Evolutionary conservation across 2,329 filamentous ascomycete genomes (phyloP), one percentile per base, ranked within the genome.

Genomic region (Calycina herbarum): DNA sequence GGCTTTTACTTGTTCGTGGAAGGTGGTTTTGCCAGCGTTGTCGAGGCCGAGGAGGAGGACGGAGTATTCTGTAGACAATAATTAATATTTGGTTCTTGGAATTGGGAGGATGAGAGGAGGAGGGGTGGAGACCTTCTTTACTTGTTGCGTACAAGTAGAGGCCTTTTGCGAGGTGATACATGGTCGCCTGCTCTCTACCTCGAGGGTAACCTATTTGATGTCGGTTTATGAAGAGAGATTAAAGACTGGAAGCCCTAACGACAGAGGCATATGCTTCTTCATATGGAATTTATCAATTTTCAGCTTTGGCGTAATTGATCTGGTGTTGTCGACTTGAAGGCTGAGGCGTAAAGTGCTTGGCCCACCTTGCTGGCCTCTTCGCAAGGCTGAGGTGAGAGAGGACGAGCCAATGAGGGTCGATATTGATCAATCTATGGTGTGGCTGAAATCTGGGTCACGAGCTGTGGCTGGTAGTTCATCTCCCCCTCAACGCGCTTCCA

Each of bases 11-110:
- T 97, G 94, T 77, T 96, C 93, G 79, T 97, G 93, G 76, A 98
- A 94, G 31, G 95, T 98, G 51, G 95, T 98, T 83, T 98, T 98
- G 79, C 95, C 95, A 67, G 95, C 95, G 77, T 98, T 98, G 83
- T 98, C 95, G 76, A 98, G 91, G 69, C 95, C 95, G 74, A 98
- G 91, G 72, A 98, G 90, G 76, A 98, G 92, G 75, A 97, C 92
- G 27, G 94, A 97, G 83, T 97, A 98, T 82, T 98, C 94, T 95
- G 62, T 20, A n/a, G 1, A 42, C 0, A 7, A 4, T 2, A 31
- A 58, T 66, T 60, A 66, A 54, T 48, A 38, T 57, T 62, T 51
- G 54, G 58, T 13, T 45, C 45, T 58, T 48, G 59, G 17, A 51
- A 45, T 13, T 24, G 48, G 31, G 31, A 15, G 27, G 15, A 31